A percentile compares a stretch with the other conserved stretches of the same genome.
Evolutionary conservation across 768 basidiomycete species (phyloP).

Genomic region (Neoboletus brunneissimus): DNA sequence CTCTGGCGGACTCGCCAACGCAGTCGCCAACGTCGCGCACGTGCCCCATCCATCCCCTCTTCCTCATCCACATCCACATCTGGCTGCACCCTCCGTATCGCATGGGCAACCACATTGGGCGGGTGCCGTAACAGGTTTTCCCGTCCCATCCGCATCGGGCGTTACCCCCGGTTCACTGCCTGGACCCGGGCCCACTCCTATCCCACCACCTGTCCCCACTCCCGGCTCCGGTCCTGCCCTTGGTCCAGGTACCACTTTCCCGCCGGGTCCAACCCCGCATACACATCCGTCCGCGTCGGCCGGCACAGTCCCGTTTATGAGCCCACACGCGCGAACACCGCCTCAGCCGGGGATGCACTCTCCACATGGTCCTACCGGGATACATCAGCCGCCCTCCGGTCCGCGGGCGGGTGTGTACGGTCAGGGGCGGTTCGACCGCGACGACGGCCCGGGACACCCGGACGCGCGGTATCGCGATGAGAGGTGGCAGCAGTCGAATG

Average conservation of each 20-base stretch:
- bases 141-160: constrained; percentile 18
- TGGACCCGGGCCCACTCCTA: neutral
- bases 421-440: constrained; percentile 29
- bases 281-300: neutral
- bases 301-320: constrained; percentile 16
- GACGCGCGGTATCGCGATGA: constrained; percentile 29
- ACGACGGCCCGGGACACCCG: constrained; percentile 18
- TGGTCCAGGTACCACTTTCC: constrained; percentile 1
- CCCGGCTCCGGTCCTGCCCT: neutral
- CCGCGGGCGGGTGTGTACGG: constrained; percentile 28
- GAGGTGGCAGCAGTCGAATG: constrained; percentile 30
- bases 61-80: constrained; percentile 14
- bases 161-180: constrained; percentile 1
- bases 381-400: constrained; percentile 26
- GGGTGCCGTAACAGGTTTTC: constrained; percentile 25
- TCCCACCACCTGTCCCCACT: neutral
- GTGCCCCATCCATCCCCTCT: constrained; percentile 8
- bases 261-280: constrained; percentile 6
- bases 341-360: constrained; percentile 28
- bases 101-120: constrained; percentile 21
- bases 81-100: constrained; percentile 13
- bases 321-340: constrained; percentile 14
- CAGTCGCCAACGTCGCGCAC: constrained; percentile 23
- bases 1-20: constrained; percentile 28
- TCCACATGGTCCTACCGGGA: constrained; percentile 8